Evolutionary conservation across 148 eudicot genomes (phyloP), one percentile per base, ranked within the genome.

Genomic region (Chenopodium berlandieri): DNA sequence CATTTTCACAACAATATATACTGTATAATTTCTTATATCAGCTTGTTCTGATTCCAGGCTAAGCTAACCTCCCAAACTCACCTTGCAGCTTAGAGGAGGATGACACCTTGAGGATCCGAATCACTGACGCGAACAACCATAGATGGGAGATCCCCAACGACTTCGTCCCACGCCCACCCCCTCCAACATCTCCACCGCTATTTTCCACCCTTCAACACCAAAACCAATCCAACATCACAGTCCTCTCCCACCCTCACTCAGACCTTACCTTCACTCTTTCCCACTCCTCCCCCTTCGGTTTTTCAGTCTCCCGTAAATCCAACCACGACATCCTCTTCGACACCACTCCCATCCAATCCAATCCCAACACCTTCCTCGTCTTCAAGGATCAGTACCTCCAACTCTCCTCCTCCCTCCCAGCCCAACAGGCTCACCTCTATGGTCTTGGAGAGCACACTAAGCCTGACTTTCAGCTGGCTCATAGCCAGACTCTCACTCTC

Each of bases 191-290:
- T 74, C 65, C 48, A 23, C 75, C 69, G 47, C 75, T 78, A n/a
- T 63, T 20, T 14, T 76, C 79, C 10, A 30, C 81, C 23, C 73
- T 73, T 20, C 80, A 80, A n/a, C 76, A 54, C 75, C 72, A 23
- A 27, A 50, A 69, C 56, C 25, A 71, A 79, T 72, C 58, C 69
- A 75, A 73, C 46, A 60, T 77, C 56, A 75, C 75, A 31, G 44
- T 75, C 71, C 64, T 80, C 64, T 22, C 91, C 79, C 66, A 74
- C 82, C 85, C 89, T 34, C 80, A 37, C 60, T 91, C 94, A 11
- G 92, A 91, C 89, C 89, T 93, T 70, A 73, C 73, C 23, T 95
- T 95, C 91, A 81, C 91, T 75, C 94, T 93, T 86, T 82, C 82
- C 85, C 78, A 83, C 86, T 88, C 93, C 81, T 87, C 88, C 52